Conservation (phyloP, 2,329 filamentous ascomycete species). For the Metarhizium rileyi region DNA sequence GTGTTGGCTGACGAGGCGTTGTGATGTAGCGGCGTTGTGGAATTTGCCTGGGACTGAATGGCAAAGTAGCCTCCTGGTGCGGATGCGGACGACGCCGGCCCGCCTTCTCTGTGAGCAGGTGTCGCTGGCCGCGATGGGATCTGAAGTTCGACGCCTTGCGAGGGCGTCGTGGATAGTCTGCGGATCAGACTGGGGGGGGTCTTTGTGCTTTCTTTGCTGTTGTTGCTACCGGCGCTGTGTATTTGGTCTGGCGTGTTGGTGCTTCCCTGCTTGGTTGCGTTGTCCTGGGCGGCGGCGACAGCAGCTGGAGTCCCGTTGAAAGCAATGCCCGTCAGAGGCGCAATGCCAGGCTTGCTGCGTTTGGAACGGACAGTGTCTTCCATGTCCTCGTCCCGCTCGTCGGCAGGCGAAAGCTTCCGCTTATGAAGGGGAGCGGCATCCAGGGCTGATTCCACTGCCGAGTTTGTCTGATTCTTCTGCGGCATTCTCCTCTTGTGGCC, state of each 20-base stretch:
- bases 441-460: slow-evolving; percentile 5
- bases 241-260: slow-evolving; percentile 11
- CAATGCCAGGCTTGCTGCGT: slow-evolving; percentile 32
- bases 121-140: slow-evolving; percentile 57
- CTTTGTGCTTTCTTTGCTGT: slow-evolving; percentile 11
- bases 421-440: slow-evolving; percentile 15
- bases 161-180: slow-evolving; percentile 41
- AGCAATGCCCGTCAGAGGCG: slow-evolving; percentile 2
- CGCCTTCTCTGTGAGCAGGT: slow-evolving; percentile 34
- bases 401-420: slow-evolving; percentile 23
- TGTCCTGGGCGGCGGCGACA: background rate
- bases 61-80: slow-evolving; percentile 21
- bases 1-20: slow-evolving; percentile 14
- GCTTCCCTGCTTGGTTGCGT: slow-evolving; percentile 11
- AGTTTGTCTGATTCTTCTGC: slow-evolving; percentile 8
- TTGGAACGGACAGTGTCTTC: slow-evolving; percentile 31
- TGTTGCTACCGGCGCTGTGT: slow-evolving; percentile 12
- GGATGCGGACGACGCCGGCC: slow-evolving; percentile 34
- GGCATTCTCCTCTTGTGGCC: slow-evolving; percentile 26
- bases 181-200: slow-evolving; percentile 24
- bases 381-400: slow-evolving; percentile 25
- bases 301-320: background rate
- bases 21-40: slow-evolving; percentile 19
- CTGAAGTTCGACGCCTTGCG: slow-evolving; percentile 48
- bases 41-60: slow-evolving; percentile 4